Conservation (phyloP, 192 early-diverging fungal genomes). For the Rhizoclosmatium sp. region DNA sequence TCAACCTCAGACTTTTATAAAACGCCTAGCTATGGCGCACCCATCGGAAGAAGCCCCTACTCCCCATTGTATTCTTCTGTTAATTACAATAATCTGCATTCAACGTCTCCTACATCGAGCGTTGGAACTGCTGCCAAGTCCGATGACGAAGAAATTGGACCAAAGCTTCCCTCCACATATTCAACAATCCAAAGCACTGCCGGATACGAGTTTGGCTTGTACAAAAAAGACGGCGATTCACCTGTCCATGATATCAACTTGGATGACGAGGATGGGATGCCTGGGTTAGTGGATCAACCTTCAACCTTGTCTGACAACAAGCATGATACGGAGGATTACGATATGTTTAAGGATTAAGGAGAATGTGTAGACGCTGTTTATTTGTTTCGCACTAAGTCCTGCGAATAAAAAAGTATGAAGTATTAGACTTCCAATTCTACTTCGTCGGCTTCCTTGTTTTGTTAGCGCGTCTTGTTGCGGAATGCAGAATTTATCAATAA, state of each 20-base stretch:
- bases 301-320: not conserved
- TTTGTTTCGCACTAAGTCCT: too few relatives aligned
- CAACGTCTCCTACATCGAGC: conserved; percentile 10
- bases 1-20: too few relatives aligned
- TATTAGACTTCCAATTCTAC: too few relatives aligned
- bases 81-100: not conserved
- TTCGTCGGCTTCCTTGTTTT: too few relatives aligned
- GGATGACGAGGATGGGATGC: not conserved
- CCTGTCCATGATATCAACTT: conserved; percentile 17
- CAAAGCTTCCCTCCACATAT: not conserved
- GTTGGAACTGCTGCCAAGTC: conserved; percentile 8
- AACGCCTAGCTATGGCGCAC: too few relatives aligned
- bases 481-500: too few relatives aligned
- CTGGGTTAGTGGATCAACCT: not conserved
- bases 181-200: not conserved
- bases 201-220: conserved; percentile 23
- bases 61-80: not conserved
- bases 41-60: not conserved
- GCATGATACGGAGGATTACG: not conserved
- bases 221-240: conserved; percentile 9
- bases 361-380: not conserved
- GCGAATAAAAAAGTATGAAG: too few relatives aligned
- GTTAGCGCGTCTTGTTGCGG: too few relatives aligned
- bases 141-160: not conserved
- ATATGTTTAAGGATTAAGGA: not conserved